Evolutionary conservation across 164 flowering plant species (phyloP), one percentile per base, ranked within the genome.

Genomic region (Piper betle): DNA sequence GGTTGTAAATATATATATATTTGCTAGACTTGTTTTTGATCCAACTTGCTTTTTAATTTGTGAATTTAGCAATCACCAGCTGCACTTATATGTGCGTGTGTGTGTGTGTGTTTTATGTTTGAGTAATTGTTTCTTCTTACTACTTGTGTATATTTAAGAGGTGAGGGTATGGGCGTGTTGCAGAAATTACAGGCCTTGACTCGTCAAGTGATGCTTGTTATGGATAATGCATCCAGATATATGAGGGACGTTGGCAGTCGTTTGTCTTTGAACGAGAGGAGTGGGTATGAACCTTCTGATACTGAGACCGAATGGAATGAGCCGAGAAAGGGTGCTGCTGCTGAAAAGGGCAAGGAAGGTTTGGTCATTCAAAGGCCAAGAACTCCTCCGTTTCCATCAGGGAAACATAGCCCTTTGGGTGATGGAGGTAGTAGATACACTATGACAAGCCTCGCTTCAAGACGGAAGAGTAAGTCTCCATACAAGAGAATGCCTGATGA

Each of bases 211-310:
- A 46, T 46, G 50, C 50, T 46, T 46, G 50, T 12, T 19, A 79
- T 79, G 82, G 81, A 75, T 70, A 68, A 9, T 25, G 48, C 71
- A 5, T 52, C 72, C 1, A 68, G 75, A 58, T 18, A 71, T 20
- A 55, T 43, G 59, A 72, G 77, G 66, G 63, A 60, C 37, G 48
- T 69, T 37, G 73, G 63, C 55, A 66, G n/a, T n/a, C 64, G 37
- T 40, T 19, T 60, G 2, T 55, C 58, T 8, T 3, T 53, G 25
- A 68, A 76, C 63, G 77, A 71, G 62, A 68, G 70, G 63, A 82
- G 84, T 55, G 88, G 92, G 5, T 84, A 86, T 58, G 92, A 86
- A 66, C 92, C 92, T 8, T 84, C 88, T 0, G 92, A 86, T 59
- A 77, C 84, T 0, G 92, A 86, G 67, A 75, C 77, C 6, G 92